Evolutionary conservation across 208 protist species (phyloP), one percentile per base, ranked within the genome.

Genomic region (Trypanosoma conorhini): DNA sequence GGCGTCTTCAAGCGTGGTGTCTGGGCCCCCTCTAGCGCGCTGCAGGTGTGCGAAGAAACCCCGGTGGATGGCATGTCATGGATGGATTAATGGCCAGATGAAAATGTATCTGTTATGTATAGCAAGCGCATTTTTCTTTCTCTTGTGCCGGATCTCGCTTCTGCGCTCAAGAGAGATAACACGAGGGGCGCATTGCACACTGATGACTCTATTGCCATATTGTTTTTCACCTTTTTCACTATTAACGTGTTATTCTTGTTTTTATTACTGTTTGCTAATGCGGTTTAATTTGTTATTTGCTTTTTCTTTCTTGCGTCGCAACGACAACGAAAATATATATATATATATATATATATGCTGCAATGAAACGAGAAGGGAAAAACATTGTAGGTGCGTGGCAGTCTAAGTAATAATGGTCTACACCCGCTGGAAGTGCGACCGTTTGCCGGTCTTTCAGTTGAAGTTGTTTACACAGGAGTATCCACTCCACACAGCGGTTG

Each of bases 391-490:
- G 28, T 10, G 40, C 17, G 52, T 50, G 40, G 57, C 15, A 38
- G 56, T 55, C 4, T 52, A 52, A 51, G 28, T 10, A 60, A 24
- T 55, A 60, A 96, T 96, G 91, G 91, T 96, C 55, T 96, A 96
- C 80, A 96, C 91, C 19, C 91, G 91, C 64, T 96, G 91, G 91
- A 96, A 96, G 80, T 96, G 91, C 78, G 91, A 96, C 65, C 91
- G 91, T 56, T 76, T 94, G 40, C 85, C 85, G 10, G 80, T 96
- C 58, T 89, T 91, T 67, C 80, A 87, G 78, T 9, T 91, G 38
- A 96, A 96, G 78, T 85, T 94, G 33, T 93, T 96, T 77, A 89
- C 85, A 22, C 87, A 94, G 76, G 89, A 94, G 74, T 94, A 92
- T 61, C 86, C 88, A 48, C 77, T 93, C 28, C 87, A 90, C 56